These are phyloP conservation scores for Camellia oleifera DNA, from an alignment of 179 eudicot species.

Conservation along the genomic window DNA sequence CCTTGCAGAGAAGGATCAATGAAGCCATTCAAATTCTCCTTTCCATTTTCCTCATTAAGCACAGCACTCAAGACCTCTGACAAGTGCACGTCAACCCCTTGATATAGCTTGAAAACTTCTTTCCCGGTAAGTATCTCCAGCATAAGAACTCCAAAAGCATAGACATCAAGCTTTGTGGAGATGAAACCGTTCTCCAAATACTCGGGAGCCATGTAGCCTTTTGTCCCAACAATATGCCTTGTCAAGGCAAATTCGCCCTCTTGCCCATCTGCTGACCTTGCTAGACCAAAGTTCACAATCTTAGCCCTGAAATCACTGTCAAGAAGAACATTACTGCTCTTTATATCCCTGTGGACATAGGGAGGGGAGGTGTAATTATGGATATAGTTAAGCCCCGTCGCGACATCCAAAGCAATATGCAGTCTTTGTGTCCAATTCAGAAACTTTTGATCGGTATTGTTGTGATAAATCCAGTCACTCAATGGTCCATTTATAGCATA, in stretches of 20 bases:
- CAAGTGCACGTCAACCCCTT: conserved; percentile 22
- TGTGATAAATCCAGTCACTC: conserved; percentile 58
- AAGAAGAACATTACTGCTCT: conserved; percentile 40
- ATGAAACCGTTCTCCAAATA: conserved; percentile 61
- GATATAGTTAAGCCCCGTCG: conserved; percentile 78
- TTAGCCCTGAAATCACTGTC: conserved; percentile 67
- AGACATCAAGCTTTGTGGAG: conserved; percentile 78
- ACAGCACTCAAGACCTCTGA: conserved; percentile 30
- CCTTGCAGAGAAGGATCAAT: conserved; percentile 62
- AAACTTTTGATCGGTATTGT: conserved; percentile 32
- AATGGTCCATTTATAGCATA: conserved; percentile 73
- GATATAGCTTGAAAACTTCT: conserved; percentile 32
- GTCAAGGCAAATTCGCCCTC: conserved; percentile 43
- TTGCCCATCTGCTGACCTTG: conserved; percentile 52
- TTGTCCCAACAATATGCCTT: conserved; percentile 47
- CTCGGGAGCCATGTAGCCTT: conserved; percentile 82
- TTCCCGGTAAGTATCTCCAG: conserved; percentile 68
- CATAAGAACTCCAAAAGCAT: conserved; percentile 69
- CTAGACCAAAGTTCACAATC: conserved; percentile 60
- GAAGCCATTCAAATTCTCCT: conserved; percentile 29
- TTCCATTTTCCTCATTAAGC: conserved; percentile 31
- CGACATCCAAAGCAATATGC: conserved; percentile 73
- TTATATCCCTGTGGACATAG: conserved; percentile 29
- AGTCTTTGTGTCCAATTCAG: conserved; percentile 73
- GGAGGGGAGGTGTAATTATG: conserved; percentile 76